A percentile compares a stretch with the other conserved stretches of the same genome.
Conservation (phyloP, 2,329 filamentous ascomycete species). For the Aspergillus ustus region DNA sequence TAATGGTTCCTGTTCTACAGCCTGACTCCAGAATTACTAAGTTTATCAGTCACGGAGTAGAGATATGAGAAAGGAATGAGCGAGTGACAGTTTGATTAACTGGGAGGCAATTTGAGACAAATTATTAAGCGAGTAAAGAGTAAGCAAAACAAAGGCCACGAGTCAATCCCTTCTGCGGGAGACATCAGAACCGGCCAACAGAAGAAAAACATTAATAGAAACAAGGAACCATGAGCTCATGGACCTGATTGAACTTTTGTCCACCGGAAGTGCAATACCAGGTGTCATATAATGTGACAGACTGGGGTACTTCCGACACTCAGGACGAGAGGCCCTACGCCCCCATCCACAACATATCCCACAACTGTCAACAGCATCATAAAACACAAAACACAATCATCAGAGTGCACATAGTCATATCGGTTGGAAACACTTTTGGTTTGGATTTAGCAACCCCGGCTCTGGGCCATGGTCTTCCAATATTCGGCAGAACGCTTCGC, state of each 20-base stretch:
- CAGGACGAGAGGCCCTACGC: constrained; percentile 37
- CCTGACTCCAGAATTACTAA: not conserved
- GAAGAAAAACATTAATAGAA: constrained; percentile 20
- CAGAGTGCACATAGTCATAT: constrained; percentile 4
- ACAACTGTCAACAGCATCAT: constrained; percentile 22
- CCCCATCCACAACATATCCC: constrained; percentile 41
- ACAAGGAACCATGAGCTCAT: not conserved
- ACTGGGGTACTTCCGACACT: constrained; percentile 31
- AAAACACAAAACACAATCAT: constrained; percentile 20
- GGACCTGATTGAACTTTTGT: constrained; percentile 29
- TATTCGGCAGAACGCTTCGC: constrained; percentile 42
- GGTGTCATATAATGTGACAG: constrained; percentile 18
- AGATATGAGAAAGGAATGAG: not conserved
- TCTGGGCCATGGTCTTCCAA: constrained; percentile 41
- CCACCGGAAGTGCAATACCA: constrained; percentile 27
- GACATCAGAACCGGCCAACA: constrained; percentile 56
- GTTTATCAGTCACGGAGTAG: not conserved
- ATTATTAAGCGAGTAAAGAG: constrained; percentile 8
- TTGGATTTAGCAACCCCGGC: constrained; percentile 25
- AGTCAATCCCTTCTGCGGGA: constrained; percentile 54
- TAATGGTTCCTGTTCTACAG: not conserved
- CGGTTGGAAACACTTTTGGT: constrained; percentile 20
- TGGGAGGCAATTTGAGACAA: constrained; percentile 20
- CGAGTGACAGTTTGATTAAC: constrained; percentile 7
- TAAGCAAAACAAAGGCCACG: constrained; percentile 45